Base-by-base conservation (phyloP, 495 filamentous ascomycete genomes). In the Annulohypoxylon maeteangense region DNA sequence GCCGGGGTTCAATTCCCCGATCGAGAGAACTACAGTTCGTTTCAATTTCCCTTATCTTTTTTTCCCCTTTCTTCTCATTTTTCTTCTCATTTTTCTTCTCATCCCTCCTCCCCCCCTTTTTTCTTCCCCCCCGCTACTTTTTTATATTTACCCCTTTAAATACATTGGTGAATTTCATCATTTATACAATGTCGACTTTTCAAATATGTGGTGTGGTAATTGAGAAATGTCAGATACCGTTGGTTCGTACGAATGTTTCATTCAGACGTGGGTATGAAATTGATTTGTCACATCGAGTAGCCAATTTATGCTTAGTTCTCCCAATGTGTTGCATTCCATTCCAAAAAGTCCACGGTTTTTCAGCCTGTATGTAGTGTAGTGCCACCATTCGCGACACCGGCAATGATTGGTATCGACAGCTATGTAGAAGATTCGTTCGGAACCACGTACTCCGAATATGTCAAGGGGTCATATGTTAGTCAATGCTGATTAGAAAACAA, bases 1-100 rank as follows among this genome's bases (percentile, higher is more conserved):
- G 74, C 74, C 75, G 75, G 77, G 75, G 77, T 79, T 79, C 77
- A 67, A 79, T 79, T 76, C 77, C 77, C 75, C 74, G 70, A 75
- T 75, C 68, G 74, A 74, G 77, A 78, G 75, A 11, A 12, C 29
- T 22, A 2, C 25, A 20, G 10, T 25, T 62, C 27, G 1, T 53
- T 42, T 60, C 31, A 51, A 7, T 36, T 66, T 36, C 4, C 7
- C 22, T 1, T 44, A n/a, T 57, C n/a, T 48, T 25, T 1, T 51
- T 29, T 3, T 29, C 6, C 40, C 40, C 16, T 7, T 44, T 44
- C 0, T 44, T 18, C 7, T 20, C n/a, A 22, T 20, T 45, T 18
- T 18, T 45, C 1, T 45, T 18, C 2, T 45, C 18, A 45, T 45
- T 4, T 42, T 42, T 42, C 4, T 42, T 42, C 10, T 32, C n/a